These are phyloP conservation scores for Pleurotus tuber-regium DNA, from an alignment of 768 basidiomycete species.

Conservation along the genomic window DNA sequence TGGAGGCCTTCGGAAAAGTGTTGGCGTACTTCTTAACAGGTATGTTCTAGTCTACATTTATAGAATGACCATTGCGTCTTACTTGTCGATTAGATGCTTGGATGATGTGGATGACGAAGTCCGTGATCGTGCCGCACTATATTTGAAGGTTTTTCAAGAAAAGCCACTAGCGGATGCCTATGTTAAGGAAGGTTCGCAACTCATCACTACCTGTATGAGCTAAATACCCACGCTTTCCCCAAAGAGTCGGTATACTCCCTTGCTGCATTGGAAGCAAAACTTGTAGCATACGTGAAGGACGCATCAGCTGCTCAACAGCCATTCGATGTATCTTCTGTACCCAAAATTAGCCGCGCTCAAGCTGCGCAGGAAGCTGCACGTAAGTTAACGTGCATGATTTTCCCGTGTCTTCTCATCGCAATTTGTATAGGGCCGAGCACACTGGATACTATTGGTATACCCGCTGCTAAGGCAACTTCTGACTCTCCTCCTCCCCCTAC, in stretches of 20 bases:
- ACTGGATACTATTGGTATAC: slow-evolving; percentile 80
- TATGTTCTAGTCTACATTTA: slow-evolving; percentile 28
- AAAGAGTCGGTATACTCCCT: slow-evolving; percentile 94
- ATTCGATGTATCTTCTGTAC: slow-evolving; percentile 83
- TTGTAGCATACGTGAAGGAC: slow-evolving; percentile 93
- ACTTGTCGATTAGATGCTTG: slow-evolving; percentile 61
- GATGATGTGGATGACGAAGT: slow-evolving; percentile 99
- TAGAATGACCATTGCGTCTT: slow-evolving; percentile 7
- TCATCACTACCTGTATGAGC: no score
- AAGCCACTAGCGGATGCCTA: slow-evolving; percentile 80
- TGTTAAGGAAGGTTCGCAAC: slow-evolving; percentile 86
- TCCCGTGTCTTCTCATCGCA: slow-evolving; percentile 11
- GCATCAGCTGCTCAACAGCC: slow-evolving; percentile 63
- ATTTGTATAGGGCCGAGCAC: slow-evolving; percentile 70
- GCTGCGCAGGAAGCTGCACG: slow-evolving; percentile 86
- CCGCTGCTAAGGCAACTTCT: slow-evolving; percentile 53
- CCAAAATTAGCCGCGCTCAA: slow-evolving; percentile 93
- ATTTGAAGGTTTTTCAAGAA: slow-evolving; percentile 81
- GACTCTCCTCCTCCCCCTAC: slow-evolving; percentile 73
- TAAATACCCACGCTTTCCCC: no score
- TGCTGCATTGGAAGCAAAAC: slow-evolving; percentile 82
- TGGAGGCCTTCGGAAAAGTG: slow-evolving; percentile 73
- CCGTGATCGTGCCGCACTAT: slow-evolving; percentile 94
- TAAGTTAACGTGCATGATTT: slow-evolving; percentile 35
- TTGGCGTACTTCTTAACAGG: slow-evolving; percentile 85